Evolutionary conservation across 306 rosid genomes (phyloP), one percentile per base, ranked within the genome.

Genomic region (Medicago arabica): DNA sequence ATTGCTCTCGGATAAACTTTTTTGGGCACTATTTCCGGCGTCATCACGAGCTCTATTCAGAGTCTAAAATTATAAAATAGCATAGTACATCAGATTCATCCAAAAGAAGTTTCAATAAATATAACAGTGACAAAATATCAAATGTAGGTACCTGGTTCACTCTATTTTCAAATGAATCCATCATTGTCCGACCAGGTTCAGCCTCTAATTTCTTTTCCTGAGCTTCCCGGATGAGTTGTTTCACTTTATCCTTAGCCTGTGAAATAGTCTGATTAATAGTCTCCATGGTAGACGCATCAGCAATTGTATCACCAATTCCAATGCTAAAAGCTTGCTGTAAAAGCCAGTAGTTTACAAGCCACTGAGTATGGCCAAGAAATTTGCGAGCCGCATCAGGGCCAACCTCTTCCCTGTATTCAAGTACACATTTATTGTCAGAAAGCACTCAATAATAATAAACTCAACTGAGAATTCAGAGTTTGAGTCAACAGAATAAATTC

Each of bases 311-410:
- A 58, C 99, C 99, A 18, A 95, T 92, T 57, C 99, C 99, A 75
- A 95, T 95, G 85, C 98, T 95, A 83, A 95, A 95, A 67, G 87
- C 99, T 75, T 95, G 82, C 85, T 95, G 99, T 83, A 95, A 83
- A 85, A 95, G 93, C 99, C 99, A 95, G 72, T 95, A 95, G 77
- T 95, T 95, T 53, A 95, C 99, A 57, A 95, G 99, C 99, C 99
- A 95, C 80, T 95, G 99, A 71, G 96, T 91, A 72, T 95, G 99
- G 70, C 99, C 99, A 67, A 95, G 93, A 81, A 95, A 92, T 78
- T 95, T 95, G 57, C 99, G 96, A 60, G 99, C 99, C 4, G 99
- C 97, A 86, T 95, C 99, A 28, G 99, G 99, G 71, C 99, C 99
- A 78, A 95, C 99, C 85, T 90, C 99, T 83, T 95, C 99, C 99